Evolutionary conservation across 371 early-diverging fungal species (phyloP), one percentile per base, ranked within the genome.

Genomic region (Dinochytrium kinnereticum): DNA sequence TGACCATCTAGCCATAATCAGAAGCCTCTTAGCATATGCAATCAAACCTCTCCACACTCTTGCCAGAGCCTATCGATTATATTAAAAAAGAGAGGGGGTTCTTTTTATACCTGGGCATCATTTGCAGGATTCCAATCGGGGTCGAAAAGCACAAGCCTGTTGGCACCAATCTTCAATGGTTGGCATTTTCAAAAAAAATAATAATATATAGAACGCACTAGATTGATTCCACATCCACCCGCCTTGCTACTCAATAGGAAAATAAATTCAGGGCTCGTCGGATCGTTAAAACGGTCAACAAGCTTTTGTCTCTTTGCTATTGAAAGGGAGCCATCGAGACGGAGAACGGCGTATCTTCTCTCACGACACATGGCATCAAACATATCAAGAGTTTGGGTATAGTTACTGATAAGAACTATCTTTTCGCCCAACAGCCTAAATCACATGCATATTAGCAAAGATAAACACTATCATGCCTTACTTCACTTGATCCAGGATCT

Each of bases 211-310:
- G 31, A n/a, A 50, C 30, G 50, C 55, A 84, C 85, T 76, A 99
- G 82, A 76, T 99, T 99, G 67, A 99, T 81, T 15, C 99, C 99
- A 84, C 98, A 97, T 31, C 99, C 99, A 80, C 99, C 99, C 0
- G 98, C 98, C 80, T 97, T 98, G 78, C 96, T 96, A 75, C 95
- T 95, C 7, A 99, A 83, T 66, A 99, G 80, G 76, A 99, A 99
- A 1, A 98, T 90, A 81, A 98, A 97, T 59, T 95, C 93, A 10
- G 81, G 69, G 0, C 69, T 64, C 1, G 75, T 86, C 0, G 96
- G 96, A 76, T 96, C 90, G 82, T 99, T 99, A 84, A 99, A 98
- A 64, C 86, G 88, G 75, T 96, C 97, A 0, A 99, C 98, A 0
- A 99, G 88, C 78, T 92, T 93, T 76, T 94, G 93, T 70, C 99